Base-by-base conservation (phyloP, 169 alveolate genomes). In the Eimeria sp. region DNA sequence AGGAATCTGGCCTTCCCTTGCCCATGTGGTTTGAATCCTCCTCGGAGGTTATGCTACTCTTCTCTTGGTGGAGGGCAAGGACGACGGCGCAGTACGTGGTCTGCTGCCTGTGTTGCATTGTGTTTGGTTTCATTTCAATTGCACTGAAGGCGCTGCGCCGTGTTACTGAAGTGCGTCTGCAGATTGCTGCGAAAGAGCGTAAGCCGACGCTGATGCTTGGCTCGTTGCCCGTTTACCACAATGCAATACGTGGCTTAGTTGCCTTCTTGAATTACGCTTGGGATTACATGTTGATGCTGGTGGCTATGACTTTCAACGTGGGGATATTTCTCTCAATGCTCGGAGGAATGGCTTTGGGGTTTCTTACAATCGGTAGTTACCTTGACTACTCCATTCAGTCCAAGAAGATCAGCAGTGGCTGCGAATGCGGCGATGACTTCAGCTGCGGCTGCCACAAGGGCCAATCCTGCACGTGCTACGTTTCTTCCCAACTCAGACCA, bases 241-340 rank as follows among this genome's bases (percentile, higher is more conserved):
- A 95, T 56, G 54, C 88, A 33, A 62, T 66, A 40, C 97, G 97
- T 16, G 94, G 76, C n/a, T 40, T 54, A 1, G 90, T 80, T 40
- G 95, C 96, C 66, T 90, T 95, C 89, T 11, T 89, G 52, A 89
- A 60, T 54, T 82, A 85, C 77, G 23, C 97, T 49, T 87, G 95
- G 97, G 97, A 95, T 60, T 95, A 95, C 62, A 68, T 90, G 93
- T 68, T 95, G 90, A 95, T 95, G 97, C 91, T 95, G 71, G 88
- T 95, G 30, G 95, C 95, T 13, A 95, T 95, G 97, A 89, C 95
- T 23, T 95, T 95, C 93, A 95, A 95, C 83, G 95, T 95, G 14
- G 97, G 97, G 74, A 90, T 95, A 27, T 88, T 95, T 33, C 40
- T 95, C 25, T 76, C 94, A 37, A 60, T 95, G 80, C 58, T 85